phyloP scores from a whole-genome alignment of 306 rosid genomes.

The Echinosophora koreensis region DNA sequence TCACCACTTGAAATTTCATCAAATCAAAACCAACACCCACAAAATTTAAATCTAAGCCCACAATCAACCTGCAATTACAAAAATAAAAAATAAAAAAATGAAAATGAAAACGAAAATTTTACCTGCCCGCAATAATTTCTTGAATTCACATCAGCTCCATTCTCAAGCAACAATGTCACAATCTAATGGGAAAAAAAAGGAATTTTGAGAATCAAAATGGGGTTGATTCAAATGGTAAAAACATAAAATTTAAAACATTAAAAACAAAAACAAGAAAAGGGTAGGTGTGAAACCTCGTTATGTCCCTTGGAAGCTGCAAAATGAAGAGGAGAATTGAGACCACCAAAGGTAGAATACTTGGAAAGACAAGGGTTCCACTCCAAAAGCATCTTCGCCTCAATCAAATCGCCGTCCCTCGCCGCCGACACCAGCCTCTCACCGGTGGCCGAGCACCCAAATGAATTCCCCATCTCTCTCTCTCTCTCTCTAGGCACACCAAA shows the following conservation, averaged over 20 bases:
- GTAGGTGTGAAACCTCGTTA: slow-evolving; percentile 68
- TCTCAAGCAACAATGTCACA: slow-evolving; percentile 89
- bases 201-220: slow-evolving; percentile 4
- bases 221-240: background rate
- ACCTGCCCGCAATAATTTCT: slow-evolving; percentile 99
- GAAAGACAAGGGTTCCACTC: slow-evolving; percentile 94
- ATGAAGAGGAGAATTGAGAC: slow-evolving; percentile 97
- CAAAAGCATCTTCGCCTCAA: slow-evolving; percentile 92
- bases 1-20: slow-evolving; percentile 1
- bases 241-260: slow-evolving; percentile 6
- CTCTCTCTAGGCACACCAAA: slow-evolving; percentile 11
- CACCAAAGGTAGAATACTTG: slow-evolving; percentile 93
- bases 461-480: slow-evolving; percentile 80
- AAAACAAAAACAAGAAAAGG: background rate
- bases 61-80: slow-evolving; percentile 13
- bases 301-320: slow-evolving; percentile 99
- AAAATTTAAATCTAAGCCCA: slow-evolving; percentile 27
- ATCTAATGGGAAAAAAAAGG: slow-evolving; percentile 57
- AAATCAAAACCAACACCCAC: slow-evolving; percentile 35
- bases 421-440: slow-evolving; percentile 98
- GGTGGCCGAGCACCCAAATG: slow-evolving; percentile 97
- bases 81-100: background rate
- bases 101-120: slow-evolving; percentile 45
- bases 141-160: slow-evolving; percentile 95
- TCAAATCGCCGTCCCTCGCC: slow-evolving; percentile 95